phyloP scores from a whole-genome alignment of 441 rosid genomes.

The Raphanus hybrid region DNA sequence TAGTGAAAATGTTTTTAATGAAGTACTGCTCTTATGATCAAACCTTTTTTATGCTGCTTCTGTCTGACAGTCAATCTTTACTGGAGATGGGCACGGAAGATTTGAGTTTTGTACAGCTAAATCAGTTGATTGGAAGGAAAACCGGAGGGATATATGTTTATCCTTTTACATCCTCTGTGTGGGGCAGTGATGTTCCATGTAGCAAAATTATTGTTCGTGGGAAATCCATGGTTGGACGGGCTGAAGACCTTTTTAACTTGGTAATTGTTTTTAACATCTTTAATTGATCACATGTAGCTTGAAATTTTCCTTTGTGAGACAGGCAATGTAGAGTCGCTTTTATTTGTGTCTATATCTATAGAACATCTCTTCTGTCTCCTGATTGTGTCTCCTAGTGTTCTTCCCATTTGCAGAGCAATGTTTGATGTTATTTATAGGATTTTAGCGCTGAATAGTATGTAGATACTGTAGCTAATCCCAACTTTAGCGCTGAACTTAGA shows the following conservation, averaged over 20 bases:
- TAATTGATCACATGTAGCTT: neutral
- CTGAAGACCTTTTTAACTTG: slow-evolving; percentile 90
- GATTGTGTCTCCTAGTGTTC: neutral
- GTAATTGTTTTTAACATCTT: slow-evolving; percentile 46
- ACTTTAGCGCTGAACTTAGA: neutral
- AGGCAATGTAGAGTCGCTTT: neutral
- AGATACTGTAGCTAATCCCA: neutral
- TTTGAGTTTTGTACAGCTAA: slow-evolving; percentile 91
- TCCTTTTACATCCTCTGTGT: slow-evolving; percentile 83
- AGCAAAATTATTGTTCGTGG: slow-evolving; percentile 91
- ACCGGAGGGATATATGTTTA: slow-evolving; percentile 97
- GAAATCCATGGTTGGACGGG: slow-evolving; percentile 91
- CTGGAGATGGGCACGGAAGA: slow-evolving; percentile 98
- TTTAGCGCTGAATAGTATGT: neutral
- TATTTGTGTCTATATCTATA: neutral
- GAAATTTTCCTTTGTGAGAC: neutral
- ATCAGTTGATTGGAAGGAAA: slow-evolving; percentile 98
- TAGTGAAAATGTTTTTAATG: neutral
- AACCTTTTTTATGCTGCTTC: slow-evolving; percentile 10
- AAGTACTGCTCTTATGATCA: slow-evolving; percentile 11
- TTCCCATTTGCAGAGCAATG: neutral
- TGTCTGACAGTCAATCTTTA: slow-evolving; percentile 69
- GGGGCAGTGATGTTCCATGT: slow-evolving; percentile 76
- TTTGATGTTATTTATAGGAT: neutral
- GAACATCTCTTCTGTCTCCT: neutral